phyloP scores from a whole-genome alignment of 2,329 filamentous ascomycete species.

The Colletotrichum limetticola region DNA sequence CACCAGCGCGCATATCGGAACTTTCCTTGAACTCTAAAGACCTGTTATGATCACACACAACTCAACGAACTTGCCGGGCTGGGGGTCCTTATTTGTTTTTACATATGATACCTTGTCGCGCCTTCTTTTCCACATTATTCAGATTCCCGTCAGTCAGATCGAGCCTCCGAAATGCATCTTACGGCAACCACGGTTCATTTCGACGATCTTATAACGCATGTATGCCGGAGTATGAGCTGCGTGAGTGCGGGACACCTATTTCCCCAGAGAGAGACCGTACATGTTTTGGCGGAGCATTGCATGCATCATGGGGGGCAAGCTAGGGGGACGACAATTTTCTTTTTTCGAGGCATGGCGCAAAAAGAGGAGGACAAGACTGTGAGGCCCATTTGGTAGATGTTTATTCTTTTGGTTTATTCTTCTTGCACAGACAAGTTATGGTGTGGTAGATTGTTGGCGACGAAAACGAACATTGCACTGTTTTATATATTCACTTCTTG shows the following conservation, averaged over 20 bases:
- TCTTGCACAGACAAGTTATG: background rate
- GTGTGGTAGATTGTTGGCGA: conserved; percentile 3
- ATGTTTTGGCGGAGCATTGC: conserved; percentile 10
- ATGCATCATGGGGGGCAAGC: conserved; percentile 22
- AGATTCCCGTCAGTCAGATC: conserved; percentile 14
- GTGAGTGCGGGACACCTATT: conserved; percentile 12
- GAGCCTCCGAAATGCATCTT: conserved; percentile 9
- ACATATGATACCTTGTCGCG: conserved; percentile 42
- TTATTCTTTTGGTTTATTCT: background rate
- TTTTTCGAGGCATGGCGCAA: conserved; percentile 15
- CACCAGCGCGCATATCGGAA: background rate
- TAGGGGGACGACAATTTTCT: conserved; percentile 1
- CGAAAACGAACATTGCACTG: background rate
- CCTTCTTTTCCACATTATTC: conserved; percentile 32
- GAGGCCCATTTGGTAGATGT: conserved; percentile 1
- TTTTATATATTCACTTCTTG: background rate
- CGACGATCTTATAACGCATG: conserved; percentile 32
- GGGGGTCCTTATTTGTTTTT: conserved; percentile 28
- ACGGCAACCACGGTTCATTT: conserved; percentile 23
- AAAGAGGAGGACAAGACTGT: conserved; percentile 5
- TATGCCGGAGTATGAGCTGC: conserved; percentile 36
- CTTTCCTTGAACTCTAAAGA: background rate
- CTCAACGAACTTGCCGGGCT: background rate
- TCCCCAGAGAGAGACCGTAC: conserved; percentile 3
- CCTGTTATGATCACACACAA: background rate